Conservation (phyloP, 2,329 filamentous ascomycete species). For the Periconia sp. region DNA sequence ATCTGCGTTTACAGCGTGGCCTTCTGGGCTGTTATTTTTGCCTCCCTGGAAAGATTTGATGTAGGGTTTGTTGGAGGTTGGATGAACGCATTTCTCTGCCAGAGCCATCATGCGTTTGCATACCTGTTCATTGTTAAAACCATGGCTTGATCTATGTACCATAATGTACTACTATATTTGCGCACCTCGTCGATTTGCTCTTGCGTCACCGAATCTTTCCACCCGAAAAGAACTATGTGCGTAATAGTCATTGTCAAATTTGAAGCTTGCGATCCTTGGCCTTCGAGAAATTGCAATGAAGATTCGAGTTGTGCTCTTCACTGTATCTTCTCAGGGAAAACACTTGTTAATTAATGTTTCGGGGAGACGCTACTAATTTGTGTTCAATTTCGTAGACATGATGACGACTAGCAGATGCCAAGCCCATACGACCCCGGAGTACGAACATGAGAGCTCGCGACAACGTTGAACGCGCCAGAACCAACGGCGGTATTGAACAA, state of each 20-base stretch:
- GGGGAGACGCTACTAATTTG: no score
- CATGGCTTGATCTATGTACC: neutral
- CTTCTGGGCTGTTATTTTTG: slow-evolving; percentile 63
- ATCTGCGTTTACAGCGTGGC: slow-evolving; percentile 54
- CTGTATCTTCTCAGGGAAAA: no score
- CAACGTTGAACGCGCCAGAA: neutral
- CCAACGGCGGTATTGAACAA: neutral
- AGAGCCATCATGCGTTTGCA: slow-evolving; percentile 61
- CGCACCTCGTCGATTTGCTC: slow-evolving; percentile 59
- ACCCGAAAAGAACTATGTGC: slow-evolving; percentile 71
- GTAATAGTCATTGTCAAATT: slow-evolving; percentile 59
- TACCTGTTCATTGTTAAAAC: slow-evolving; percentile 44
- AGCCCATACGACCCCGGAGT: neutral
- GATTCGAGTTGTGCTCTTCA: no score
- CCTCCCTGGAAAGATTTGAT: slow-evolving; percentile 62
- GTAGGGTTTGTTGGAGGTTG: slow-evolving; percentile 61
- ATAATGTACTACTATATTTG: slow-evolving; percentile 1
- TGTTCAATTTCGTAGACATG: neutral
- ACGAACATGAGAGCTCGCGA: neutral
- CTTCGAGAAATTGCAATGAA: no score
- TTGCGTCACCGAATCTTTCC: slow-evolving; percentile 55
- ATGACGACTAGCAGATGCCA: neutral
- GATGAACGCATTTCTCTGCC: slow-evolving; percentile 61
- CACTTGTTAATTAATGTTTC: no score
- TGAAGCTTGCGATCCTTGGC: no score